Evolutionary conservation across 306 rosid genomes (phyloP).

Genomic region (Geum urbanum): DNA sequence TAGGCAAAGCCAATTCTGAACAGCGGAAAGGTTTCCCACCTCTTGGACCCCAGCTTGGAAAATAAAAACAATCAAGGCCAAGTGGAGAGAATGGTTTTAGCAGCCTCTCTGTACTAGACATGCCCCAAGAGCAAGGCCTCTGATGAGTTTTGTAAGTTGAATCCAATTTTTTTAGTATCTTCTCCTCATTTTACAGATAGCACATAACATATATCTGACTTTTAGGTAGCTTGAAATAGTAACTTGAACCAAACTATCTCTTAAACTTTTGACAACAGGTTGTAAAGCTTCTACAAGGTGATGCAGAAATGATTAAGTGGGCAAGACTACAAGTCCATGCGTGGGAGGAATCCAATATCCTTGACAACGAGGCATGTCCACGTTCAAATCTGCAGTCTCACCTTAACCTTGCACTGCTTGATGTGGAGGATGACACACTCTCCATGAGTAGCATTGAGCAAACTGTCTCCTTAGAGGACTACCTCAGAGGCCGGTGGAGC

Average conservation of each 20-base stretch:
- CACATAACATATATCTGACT: neutral
- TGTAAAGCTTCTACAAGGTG: slow-evolving; percentile 80
- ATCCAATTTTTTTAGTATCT: slow-evolving; percentile 28
- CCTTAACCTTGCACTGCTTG: slow-evolving; percentile 85
- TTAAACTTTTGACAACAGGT: slow-evolving; percentile 46
- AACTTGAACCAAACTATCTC: neutral
- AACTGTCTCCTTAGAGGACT: slow-evolving; percentile 70
- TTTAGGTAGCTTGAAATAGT: neutral
- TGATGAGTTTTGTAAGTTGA: slow-evolving; percentile 72
- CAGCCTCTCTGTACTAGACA: slow-evolving; percentile 86
- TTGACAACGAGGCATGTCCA: slow-evolving; percentile 51
- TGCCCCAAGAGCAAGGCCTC: slow-evolving; percentile 87
- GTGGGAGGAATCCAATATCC: slow-evolving; percentile 42
- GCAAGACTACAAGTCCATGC: slow-evolving; percentile 63
- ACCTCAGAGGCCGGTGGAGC: slow-evolving; percentile 87
- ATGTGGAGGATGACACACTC: slow-evolving; percentile 89
- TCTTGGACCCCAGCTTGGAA: slow-evolving; percentile 72
- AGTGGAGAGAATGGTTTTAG: slow-evolving; percentile 78
- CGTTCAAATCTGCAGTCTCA: slow-evolving; percentile 74
- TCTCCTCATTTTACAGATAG: neutral
- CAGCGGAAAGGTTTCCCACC: slow-evolving; percentile 58
- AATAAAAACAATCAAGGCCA: slow-evolving; percentile 51
- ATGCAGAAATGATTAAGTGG: slow-evolving; percentile 62
- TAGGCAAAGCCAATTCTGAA: slow-evolving; percentile 86
- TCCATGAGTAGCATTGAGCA: slow-evolving; percentile 82